phyloP scores from a whole-genome alignment of 257 asterid species.

The Gentiana macrophylla region DNA sequence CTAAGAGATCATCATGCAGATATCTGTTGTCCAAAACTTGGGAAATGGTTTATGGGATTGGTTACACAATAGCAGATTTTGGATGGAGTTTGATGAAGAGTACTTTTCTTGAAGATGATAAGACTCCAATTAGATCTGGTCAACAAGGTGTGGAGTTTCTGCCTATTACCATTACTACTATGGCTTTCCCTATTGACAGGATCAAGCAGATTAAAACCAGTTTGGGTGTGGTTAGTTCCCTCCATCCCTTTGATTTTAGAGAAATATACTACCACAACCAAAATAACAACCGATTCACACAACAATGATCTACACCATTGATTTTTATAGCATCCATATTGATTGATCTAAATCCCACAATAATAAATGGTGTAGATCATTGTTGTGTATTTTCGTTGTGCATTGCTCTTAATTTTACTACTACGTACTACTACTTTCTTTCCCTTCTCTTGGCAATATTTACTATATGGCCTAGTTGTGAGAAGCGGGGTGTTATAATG shows the following conservation, averaged over 20 bases:
- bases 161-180: slow-evolving; percentile 24
- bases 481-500: too few species aligned
- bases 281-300: too few species aligned
- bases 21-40: not conserved
- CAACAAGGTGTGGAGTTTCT: slow-evolving; percentile 26
- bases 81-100: slow-evolving; percentile 30
- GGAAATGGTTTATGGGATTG: slow-evolving; percentile 10
- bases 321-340: too few species aligned
- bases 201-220: slow-evolving; percentile 25
- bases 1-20: not conserved
- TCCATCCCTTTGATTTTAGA: not conserved
- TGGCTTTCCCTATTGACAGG: slow-evolving; percentile 17
- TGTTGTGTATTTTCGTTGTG: too few species aligned
- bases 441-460: too few species aligned
- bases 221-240: slow-evolving; percentile 21
- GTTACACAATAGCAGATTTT: slow-evolving; percentile 21
- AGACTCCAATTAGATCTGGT: slow-evolving; percentile 21
- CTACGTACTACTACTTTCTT: too few species aligned
- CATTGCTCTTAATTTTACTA: too few species aligned
- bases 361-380: too few species aligned
- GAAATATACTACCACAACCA: too few species aligned
- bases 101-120: slow-evolving; percentile 25
- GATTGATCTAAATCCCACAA: too few species aligned
- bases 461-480: too few species aligned
- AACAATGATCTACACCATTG: too few species aligned